Evolutionary conservation across 805 yeast species (phyloP).

Genomic region (Zygosaccharomyces gambellarensis): DNA sequence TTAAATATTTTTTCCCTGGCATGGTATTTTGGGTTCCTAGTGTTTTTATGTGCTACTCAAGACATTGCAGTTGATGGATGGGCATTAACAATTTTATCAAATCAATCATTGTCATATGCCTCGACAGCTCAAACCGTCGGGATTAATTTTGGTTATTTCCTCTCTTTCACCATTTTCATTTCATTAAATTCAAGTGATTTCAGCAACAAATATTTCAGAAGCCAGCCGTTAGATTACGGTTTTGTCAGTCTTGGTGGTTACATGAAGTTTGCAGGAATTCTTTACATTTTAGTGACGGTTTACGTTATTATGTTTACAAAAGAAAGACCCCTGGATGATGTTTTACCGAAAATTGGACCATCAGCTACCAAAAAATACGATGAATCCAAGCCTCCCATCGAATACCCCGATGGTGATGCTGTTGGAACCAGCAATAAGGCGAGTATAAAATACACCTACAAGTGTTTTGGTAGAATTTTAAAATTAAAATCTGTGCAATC

Average conservation of each 20-base stretch:
- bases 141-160: conserved; percentile 85
- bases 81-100: conserved; percentile 86
- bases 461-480: conserved; percentile 63
- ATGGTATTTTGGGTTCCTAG: conserved; percentile 64
- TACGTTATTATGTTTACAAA: conserved; percentile 54
- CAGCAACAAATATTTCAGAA: conserved; percentile 77
- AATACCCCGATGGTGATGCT: conserved; percentile 32
- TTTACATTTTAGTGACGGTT: conserved; percentile 63
- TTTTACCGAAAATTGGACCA: conserved; percentile 6
- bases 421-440: conserved; percentile 23
- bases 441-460: conserved; percentile 52
- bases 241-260: conserved; percentile 69
- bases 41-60: conserved; percentile 91
- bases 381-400: conserved; percentile 13
- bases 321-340: conserved; percentile 57
- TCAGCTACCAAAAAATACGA: conserved; percentile 14
- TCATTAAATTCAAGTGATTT: conserved; percentile 90
- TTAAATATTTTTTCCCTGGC: conserved; percentile 46
- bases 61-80: conserved; percentile 99
- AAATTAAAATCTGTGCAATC: conserved; percentile 66
- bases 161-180: conserved; percentile 84
- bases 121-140: conserved; percentile 98
- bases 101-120: conserved; percentile 78
- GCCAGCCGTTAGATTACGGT: conserved; percentile 56
- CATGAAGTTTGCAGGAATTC: conserved; percentile 69